Percentiles rank a stretch among this genome's conserved stretches.
Evolutionary conservation across 352 stramenopile species (phyloP).

Genomic region (Phytophthora litchii): DNA sequence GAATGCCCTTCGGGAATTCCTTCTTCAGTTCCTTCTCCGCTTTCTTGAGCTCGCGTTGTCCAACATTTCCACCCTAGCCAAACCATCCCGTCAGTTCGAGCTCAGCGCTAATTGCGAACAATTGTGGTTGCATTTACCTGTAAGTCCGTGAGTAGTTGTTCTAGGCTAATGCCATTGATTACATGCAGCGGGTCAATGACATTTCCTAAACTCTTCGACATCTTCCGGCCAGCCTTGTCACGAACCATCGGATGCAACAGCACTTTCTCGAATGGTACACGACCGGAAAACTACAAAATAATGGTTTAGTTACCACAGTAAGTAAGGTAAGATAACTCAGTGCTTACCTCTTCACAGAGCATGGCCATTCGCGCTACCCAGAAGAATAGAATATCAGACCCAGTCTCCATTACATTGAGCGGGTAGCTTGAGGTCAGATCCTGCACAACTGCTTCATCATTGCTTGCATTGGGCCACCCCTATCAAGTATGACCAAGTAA

Average conservation of each 20-base stretch:
- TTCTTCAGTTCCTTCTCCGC: constrained; percentile 95
- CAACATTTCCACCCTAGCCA: constrained; percentile 64
- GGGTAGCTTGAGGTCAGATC: constrained; percentile 57
- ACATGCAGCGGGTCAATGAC: constrained; percentile 99
- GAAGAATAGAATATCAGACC: constrained; percentile 99
- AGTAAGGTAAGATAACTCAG: neutral
- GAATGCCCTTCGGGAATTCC: constrained; percentile 99
- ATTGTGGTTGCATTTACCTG: constrained; percentile 42
- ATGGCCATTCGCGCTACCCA: constrained; percentile 99
- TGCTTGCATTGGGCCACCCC: constrained; percentile 94
- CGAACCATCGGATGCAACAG: constrained; percentile 99
- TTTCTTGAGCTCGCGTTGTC: constrained; percentile 93
- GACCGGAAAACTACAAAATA: constrained; percentile 83
- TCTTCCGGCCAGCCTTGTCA: constrained; percentile 99
- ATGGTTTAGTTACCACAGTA: neutral
- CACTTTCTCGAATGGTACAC: constrained; percentile 98
- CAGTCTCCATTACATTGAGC: constrained; percentile 85
- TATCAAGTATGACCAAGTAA: constrained; percentile 22
- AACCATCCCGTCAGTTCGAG: constrained; percentile 2
- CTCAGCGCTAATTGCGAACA: neutral
- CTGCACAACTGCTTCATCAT: constrained; percentile 31
- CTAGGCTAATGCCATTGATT: constrained; percentile 96
- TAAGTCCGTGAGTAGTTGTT: constrained; percentile 93
- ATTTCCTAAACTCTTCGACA: constrained; percentile 99
- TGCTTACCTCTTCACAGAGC: constrained; percentile 96